Base-by-base conservation (phyloP, 169 alveolate species). In the Cytauxzoon felis region DNA sequence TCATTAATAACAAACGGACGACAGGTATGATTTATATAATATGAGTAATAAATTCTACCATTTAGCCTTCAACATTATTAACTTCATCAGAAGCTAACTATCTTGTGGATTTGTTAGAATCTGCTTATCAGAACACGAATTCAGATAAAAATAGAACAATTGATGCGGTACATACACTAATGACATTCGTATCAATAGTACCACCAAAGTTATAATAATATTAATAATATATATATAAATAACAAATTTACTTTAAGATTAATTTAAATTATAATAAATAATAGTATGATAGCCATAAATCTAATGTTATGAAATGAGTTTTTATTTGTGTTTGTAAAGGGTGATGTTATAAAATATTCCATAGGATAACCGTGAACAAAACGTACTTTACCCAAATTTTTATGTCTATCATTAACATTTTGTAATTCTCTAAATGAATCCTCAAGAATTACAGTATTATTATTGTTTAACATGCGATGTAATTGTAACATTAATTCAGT, bases 331-430 rank as follows among this genome's bases (percentile, higher is more conserved):
- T 32, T 60, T 24, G 50, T 41, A 51, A 79, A 47, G 5, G 87
- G 79, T 16, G 88, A 40, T 7, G 88, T 86, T 18, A 90, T 71
- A 50, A 90, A 75, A 50, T 86, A 72, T 57, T 87, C 91, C 49
- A 90, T 76, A 3, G 93, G 93, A 71, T 80, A 90, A 2, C 85
- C 93, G 65, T 87, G 91, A 24, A 87, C 87, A 38, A 90, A 30
- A 65, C 75, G 73, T 8, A 90, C 91, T 53, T 81, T 83, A 38
- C 92, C 90, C 38, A 79, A 67, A 69, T 87, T 78, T 62, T 65
- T 78, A 42, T 41, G 29, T 70, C 85, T 79, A 29, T 61, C 59
- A 36, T 81, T 83, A 13, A 82, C 88, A 48, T 86, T 87, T 68
- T 90, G 92, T 38, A 90, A 65, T 52, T 62, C 66, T 26, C 90